Conservation (phyloP, 176 grass and related monocot genomes). For the Urochloa ruziziensis region DNA sequence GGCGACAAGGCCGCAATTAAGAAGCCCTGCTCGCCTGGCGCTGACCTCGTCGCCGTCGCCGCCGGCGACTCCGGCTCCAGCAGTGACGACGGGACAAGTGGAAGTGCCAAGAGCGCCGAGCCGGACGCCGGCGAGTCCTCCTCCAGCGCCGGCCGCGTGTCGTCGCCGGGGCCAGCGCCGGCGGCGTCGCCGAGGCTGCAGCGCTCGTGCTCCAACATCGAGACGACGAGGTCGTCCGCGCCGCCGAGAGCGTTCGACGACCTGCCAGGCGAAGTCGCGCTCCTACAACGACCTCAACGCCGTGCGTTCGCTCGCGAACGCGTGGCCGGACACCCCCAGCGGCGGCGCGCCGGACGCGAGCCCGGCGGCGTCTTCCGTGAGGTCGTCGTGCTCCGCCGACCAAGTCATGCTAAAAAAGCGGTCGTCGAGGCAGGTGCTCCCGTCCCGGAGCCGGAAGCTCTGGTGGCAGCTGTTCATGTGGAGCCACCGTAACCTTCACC, state of each 20-base stretch:
- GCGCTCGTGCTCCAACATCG: conserved; percentile 95
- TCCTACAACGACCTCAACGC: conserved; percentile 55
- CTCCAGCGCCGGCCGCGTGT: background rate
- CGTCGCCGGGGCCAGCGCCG: background rate
- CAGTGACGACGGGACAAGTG: background rate
- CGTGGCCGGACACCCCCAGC: background rate
- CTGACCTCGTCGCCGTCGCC: conserved; percentile 21
- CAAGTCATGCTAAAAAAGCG: conserved; percentile 69
- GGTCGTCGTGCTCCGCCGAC: conserved; percentile 65
- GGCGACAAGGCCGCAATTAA: conserved; percentile 37
- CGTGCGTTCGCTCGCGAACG: conserved; percentile 7
- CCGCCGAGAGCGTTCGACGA: conserved; percentile 18
- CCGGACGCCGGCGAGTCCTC: conserved; percentile 27
- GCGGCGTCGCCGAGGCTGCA: conserved; percentile 36
- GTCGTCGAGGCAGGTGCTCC: conserved; percentile 84
- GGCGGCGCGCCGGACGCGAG: conserved; percentile 38
- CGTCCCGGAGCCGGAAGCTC: conserved; percentile 74
- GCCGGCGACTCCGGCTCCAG: background rate
- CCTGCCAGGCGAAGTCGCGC: conserved; percentile 52
- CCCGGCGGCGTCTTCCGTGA: conserved; percentile 56
- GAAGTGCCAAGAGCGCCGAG: conserved; percentile 4
- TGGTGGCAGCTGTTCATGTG: conserved; percentile 81
- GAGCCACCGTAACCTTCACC: conserved; percentile 78
- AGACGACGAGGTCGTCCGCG: conserved; percentile 52
- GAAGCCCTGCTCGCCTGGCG: conserved; percentile 12